Conservation (phyloP, 352 stramenopile species). For the Phytophthora kernoviae region DNA sequence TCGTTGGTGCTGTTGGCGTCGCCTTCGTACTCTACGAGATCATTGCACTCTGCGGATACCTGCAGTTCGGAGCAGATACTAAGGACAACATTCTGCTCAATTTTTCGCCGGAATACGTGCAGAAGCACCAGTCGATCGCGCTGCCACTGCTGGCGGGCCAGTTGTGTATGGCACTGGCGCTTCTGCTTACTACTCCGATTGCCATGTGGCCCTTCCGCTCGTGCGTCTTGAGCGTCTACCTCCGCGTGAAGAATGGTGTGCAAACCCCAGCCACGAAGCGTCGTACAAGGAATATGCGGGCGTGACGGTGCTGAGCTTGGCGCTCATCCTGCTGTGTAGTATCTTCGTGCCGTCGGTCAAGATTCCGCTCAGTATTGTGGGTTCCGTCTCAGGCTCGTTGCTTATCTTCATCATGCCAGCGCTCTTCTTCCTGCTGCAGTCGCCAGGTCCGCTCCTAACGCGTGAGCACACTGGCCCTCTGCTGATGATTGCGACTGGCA, state of each 20-base stretch:
- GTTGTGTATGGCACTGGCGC: constrained; percentile 64
- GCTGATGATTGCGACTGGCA: constrained; percentile 58
- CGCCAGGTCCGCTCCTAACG: constrained; percentile 42
- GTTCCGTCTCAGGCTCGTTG: constrained; percentile 74
- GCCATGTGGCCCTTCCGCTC: constrained; percentile 83
- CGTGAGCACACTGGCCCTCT: constrained; percentile 51
- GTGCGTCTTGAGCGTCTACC: constrained; percentile 68
- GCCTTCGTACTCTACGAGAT: constrained; percentile 75
- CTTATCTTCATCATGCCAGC: constrained; percentile 85
- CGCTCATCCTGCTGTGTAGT: constrained; percentile 70
- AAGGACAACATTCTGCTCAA: constrained; percentile 83
- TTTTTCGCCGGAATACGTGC: constrained; percentile 68
- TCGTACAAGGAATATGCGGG: constrained; percentile 46
- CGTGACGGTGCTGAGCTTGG: constrained; percentile 56
- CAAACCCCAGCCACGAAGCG: constrained; percentile 67
- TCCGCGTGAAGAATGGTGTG: constrained; percentile 69
- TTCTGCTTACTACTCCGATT: constrained; percentile 70
- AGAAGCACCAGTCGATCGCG: constrained; percentile 41
- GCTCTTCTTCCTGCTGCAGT: constrained; percentile 78
- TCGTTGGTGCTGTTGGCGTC: constrained; percentile 60
- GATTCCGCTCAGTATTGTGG: constrained; percentile 80
- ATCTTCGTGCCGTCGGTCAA: constrained; percentile 82
- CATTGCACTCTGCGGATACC: constrained; percentile 72
- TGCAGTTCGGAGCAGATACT: constrained; percentile 66
- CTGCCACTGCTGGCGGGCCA: constrained; percentile 62